These are phyloP conservation scores for Cyamopsis tetragonoloba DNA, from an alignment of 306 rosid genomes.

Conservation along the genomic window DNA sequence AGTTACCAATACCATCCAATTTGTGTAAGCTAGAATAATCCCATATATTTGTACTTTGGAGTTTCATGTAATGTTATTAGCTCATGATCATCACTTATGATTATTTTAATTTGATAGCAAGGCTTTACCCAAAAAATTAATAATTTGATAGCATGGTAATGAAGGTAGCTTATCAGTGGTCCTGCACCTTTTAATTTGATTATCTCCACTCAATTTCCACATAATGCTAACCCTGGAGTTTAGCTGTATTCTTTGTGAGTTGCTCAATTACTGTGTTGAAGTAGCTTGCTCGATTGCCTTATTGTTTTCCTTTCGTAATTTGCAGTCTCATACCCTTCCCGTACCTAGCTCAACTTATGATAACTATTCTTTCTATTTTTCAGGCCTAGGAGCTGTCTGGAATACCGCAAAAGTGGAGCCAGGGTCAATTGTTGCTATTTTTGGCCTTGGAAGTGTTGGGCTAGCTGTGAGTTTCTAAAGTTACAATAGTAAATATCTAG, in stretches of 20 bases:
- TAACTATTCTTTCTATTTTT: not conserved
- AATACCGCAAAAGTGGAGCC: slow-evolving; percentile 95
- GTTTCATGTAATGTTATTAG: slow-evolving; percentile 10
- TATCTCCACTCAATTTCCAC: not conserved
- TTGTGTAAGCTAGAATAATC: not conserved
- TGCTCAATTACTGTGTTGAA: not conserved
- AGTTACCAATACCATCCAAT: not conserved
- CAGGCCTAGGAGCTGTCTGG: slow-evolving; percentile 98
- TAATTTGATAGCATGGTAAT: not conserved
- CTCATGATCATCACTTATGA: not conserved
- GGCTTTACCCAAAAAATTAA: no score
- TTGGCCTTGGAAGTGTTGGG: slow-evolving; percentile 95
- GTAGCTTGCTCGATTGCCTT: not conserved
- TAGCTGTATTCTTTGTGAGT: not conserved
- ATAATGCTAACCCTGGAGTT: not conserved
- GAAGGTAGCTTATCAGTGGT: not conserved
- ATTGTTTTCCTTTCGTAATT: not conserved
- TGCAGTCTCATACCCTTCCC: not conserved
- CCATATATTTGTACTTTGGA: not conserved
- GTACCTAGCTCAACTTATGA: not conserved
- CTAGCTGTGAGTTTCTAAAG: slow-evolving; percentile 67
- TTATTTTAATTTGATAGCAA: not conserved
- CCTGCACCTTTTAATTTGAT: not conserved
- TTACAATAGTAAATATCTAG: not conserved
- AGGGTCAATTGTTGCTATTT: slow-evolving; percentile 82